phyloP scores from a whole-genome alignment of 495 filamentous ascomycete genomes.

The Neurospora sp. region DNA sequence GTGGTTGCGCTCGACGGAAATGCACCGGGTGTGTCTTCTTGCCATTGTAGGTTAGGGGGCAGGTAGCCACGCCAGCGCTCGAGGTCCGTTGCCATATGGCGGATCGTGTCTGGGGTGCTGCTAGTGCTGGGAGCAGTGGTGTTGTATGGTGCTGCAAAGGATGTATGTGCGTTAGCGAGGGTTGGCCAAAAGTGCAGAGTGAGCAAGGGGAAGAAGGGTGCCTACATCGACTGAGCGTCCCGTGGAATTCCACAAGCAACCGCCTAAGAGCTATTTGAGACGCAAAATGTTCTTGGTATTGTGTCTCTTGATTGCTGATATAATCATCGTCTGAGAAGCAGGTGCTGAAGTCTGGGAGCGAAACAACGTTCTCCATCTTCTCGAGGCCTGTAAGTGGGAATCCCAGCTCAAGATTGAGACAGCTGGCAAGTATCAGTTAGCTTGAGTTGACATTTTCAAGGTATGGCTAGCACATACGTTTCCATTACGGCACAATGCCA shows the following conservation, averaged over 20 bases:
- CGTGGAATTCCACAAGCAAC: slow-evolving; percentile 39
- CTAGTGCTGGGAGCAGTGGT: not conserved
- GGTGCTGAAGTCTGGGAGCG: slow-evolving; percentile 41
- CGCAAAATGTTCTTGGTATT: slow-evolving; percentile 46
- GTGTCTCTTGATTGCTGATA: slow-evolving; percentile 36
- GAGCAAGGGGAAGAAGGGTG: not conserved
- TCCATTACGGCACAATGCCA: slow-evolving; percentile 52
- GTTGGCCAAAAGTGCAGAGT: not conserved
- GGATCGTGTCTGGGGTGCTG: slow-evolving; percentile 24
- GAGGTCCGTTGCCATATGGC: slow-evolving; percentile 38
- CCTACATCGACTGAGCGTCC: slow-evolving; percentile 38
- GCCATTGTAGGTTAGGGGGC: slow-evolving; percentile 43
- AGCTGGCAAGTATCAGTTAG: slow-evolving; percentile 15
- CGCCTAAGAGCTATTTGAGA: slow-evolving; percentile 48
- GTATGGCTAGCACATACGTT: slow-evolving; percentile 26
- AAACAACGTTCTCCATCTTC: slow-evolving; percentile 37
- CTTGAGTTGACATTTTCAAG: not conserved
- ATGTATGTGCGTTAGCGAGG: not conserved
- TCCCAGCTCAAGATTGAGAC: slow-evolving; percentile 45
- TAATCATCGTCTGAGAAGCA: slow-evolving; percentile 36
- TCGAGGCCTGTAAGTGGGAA: slow-evolving; percentile 43
- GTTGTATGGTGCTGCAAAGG: slow-evolving; percentile 1
- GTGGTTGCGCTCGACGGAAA: slow-evolving; percentile 16
- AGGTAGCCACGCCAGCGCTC: slow-evolving; percentile 46
- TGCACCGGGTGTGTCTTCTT: slow-evolving; percentile 36